phyloP scores from a whole-genome alignment of 768 basidiomycete genomes.

The Sarcomyxa edulis region DNA sequence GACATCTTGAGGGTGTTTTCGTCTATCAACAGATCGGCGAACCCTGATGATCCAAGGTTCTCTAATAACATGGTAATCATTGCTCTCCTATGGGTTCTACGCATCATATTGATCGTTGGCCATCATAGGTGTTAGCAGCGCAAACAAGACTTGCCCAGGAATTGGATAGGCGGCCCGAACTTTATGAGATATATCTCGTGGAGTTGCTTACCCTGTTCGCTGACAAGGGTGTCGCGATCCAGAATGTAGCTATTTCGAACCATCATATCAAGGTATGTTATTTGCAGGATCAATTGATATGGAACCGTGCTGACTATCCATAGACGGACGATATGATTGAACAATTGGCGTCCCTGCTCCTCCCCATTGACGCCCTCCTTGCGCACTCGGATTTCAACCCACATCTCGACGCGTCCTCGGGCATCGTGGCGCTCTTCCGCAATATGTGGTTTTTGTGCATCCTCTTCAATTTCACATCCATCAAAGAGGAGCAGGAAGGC shows the following conservation, averaged over 20 bases:
- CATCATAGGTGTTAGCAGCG: conserved; percentile 74
- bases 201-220: conserved; percentile 83
- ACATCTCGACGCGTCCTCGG: conserved; percentile 45
- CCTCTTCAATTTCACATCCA: conserved; percentile 73
- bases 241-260: conserved; percentile 68
- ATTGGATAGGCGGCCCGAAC: conserved; percentile 64
- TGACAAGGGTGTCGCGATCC: conserved; percentile 88
- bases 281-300: not conserved
- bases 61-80: conserved; percentile 81
- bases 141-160: conserved; percentile 88
- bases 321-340: conserved; percentile 82
- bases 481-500: conserved; percentile 46
- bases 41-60: conserved; percentile 82
- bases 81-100: too few relatives aligned
- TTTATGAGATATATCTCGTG: conserved; percentile 74
- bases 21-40: conserved; percentile 76
- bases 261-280: conserved; percentile 56
- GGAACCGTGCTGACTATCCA: conserved; percentile 4
- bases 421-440: conserved; percentile 74
- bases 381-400: conserved; percentile 65
- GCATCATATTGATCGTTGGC: conserved; percentile 1
- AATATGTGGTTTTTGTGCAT: conserved; percentile 94
- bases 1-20: conserved; percentile 88
- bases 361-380: conserved; percentile 88
- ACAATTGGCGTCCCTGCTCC: conserved; percentile 80